Base-by-base conservation (phyloP, 768 basidiomycete species). In the Lactifluus piperatus region DNA sequence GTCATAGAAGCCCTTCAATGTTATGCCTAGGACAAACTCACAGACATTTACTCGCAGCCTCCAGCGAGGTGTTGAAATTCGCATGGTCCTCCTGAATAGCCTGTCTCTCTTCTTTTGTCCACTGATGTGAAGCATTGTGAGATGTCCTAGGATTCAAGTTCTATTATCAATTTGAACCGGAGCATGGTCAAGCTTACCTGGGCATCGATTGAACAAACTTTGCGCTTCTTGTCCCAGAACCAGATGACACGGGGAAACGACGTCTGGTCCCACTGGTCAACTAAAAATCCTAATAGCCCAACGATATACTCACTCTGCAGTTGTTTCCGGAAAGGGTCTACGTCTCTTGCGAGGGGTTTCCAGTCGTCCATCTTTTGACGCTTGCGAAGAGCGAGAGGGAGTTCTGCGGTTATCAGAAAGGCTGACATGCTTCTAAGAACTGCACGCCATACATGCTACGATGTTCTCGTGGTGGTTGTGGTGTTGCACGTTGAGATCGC, bases 341-440 rank as follows among this genome's bases (percentile, higher is more conserved):
- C 44, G 54, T 27, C 59, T 51, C 36, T 60, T 60, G 22, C 44
- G 59, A 47, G 59, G 59, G 11, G 50, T 60, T 29, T 30, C 50
- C 1, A 39, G 26, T 50, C 14, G 27, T 45, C 11, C 49, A 14
- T 39, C n/a, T 27, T 30, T 54, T 30, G 36, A n/a, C 6, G 32
- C n/a, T 18, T 55, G 48, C 22, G 59, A 50, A n/a, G 37, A 34
- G 26, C 26, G 13, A 50, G 59, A 54, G 10, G 32, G 49, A 2
- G 26, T 24, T 9, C 54, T 56, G 8, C 13, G 22, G 11, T 26
- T 36, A 39, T 56, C 27, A 60, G 49, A 51, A 22, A 11, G 29
- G 44, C 41, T n/a, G 11, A 51, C 16, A 11, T 27, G 32, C 4
- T 54, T 16, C 5, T 1, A 20, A 32, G 34, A 32, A 30, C 8